Conservation (phyloP, 2,329 filamentous ascomycete species). For the Neoarthrinium moseri region DNA sequence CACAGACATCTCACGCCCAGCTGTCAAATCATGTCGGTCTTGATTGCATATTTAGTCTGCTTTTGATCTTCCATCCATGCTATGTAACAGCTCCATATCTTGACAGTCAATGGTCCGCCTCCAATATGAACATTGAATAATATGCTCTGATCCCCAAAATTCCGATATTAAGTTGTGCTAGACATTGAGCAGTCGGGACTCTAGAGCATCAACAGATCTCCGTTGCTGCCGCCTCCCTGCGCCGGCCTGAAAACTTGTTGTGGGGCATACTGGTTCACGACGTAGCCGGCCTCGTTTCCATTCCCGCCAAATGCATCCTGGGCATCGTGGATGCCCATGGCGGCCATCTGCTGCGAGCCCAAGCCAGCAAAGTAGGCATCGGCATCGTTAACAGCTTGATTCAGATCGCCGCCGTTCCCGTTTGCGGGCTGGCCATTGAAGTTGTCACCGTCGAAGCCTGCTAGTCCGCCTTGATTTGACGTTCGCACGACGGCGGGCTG, state of each 20-base stretch:
- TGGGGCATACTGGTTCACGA: constrained; percentile 80
- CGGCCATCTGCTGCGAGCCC: constrained; percentile 71
- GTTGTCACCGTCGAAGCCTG: constrained; percentile 21
- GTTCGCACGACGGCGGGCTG: constrained; percentile 51
- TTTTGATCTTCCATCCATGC: no score
- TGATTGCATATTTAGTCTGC: no score
- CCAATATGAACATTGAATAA: neutral
- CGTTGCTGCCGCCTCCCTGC: constrained; percentile 62
- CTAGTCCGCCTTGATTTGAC: constrained; percentile 9
- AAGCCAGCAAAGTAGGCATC: constrained; percentile 86
- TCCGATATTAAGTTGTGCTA: neutral
- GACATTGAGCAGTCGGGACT: neutral
- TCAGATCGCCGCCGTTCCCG: constrained; percentile 47
- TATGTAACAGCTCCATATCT: no score
- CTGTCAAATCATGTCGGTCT: no score
- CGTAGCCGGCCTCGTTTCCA: constrained; percentile 55
- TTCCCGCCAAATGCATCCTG: constrained; percentile 66
- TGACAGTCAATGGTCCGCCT: no score
- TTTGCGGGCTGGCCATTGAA: constrained; percentile 11
- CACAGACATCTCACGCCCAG: no score
- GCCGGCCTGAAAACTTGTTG: constrained; percentile 73
- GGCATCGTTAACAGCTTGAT: constrained; percentile 76
- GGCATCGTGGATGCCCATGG: constrained; percentile 65
- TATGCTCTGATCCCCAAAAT: neutral
- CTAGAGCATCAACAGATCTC: constrained; percentile 69